Percentiles rank a stretch among this genome's conserved stretches.
Evolutionary conservation across 352 stramenopile species (phyloP).

Genomic region (Blastocystis sp.): DNA sequence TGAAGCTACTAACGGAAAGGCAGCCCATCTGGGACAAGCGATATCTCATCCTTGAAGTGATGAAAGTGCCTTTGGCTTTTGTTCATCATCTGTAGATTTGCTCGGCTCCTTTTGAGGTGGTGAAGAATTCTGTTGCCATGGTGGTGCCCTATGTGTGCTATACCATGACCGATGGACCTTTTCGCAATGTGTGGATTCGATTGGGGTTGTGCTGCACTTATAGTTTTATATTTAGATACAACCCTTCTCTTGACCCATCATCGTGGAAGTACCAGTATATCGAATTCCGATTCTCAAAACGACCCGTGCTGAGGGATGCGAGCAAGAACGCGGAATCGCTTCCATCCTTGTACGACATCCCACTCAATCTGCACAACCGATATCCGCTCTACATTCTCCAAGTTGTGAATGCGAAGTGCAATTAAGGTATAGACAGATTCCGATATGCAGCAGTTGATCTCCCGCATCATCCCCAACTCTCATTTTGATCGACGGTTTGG

Average conservation of each 20-base stretch:
- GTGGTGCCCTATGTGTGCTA: constrained; percentile 10
- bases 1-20: not conserved
- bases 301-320: not conserved
- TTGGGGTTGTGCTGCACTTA: not conserved
- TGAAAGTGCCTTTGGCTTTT: not conserved
- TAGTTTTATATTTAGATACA: not conserved
- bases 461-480: not conserved
- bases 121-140: not conserved
- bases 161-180: constrained; percentile 11
- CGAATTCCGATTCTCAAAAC: constrained; percentile 35
- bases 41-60: not conserved
- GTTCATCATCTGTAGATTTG: not conserved
- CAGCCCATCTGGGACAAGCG: constrained; percentile 44
- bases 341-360: constrained; percentile 1
- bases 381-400: not conserved
- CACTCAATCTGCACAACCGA: constrained; percentile 24
- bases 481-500: not conserved
- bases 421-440: constrained; percentile 3
- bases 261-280: constrained; percentile 44
- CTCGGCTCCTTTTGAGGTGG: not conserved
- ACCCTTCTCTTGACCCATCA: constrained; percentile 3
- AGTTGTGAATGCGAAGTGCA: not conserved
- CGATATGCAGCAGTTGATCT: constrained; percentile 28
- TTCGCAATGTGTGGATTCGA: constrained; percentile 7
- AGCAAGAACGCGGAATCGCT: not conserved